Evolutionary conservation across 306 rosid genomes (phyloP).

Genomic region (Lathyrus aphaca): DNA sequence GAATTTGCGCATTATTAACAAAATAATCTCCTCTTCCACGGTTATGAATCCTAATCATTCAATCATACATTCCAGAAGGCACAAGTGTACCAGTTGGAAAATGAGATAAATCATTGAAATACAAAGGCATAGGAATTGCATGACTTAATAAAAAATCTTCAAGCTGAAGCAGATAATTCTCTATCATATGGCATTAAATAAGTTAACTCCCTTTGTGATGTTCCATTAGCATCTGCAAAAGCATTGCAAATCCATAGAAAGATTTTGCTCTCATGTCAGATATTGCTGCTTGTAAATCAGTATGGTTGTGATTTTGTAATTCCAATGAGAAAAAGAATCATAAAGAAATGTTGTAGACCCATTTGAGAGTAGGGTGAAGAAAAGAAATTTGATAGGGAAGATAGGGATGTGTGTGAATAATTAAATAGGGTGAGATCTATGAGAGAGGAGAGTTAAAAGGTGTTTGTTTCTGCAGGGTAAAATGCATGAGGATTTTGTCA

Average conservation of each 20-base stretch:
- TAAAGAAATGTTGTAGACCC: conserved; percentile 35
- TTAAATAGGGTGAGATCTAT: conserved; percentile 29
- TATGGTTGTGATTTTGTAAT: conserved; percentile 42
- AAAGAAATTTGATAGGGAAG: conserved; percentile 10
- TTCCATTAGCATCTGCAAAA: conserved; percentile 59
- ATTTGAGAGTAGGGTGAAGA: conserved; percentile 23
- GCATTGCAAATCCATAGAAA: conserved; percentile 60
- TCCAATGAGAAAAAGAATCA: conserved; percentile 38
- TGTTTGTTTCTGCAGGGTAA: conserved; percentile 27
- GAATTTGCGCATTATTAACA: conserved; percentile 59
- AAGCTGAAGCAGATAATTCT: conserved; percentile 43
- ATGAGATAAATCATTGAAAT: conserved; percentile 53
- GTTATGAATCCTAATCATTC: conserved; percentile 56
- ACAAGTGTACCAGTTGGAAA: conserved; percentile 66
- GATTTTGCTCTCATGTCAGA: conserved; percentile 57
- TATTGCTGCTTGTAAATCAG: conserved; percentile 50
- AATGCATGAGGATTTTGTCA: conserved; percentile 37
- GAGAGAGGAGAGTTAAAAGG: neutral
- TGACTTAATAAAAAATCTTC: conserved; percentile 51
- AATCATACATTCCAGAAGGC: conserved; percentile 46
- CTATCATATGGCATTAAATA: conserved; percentile 60
- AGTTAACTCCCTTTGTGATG: conserved; percentile 47
- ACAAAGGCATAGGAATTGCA: conserved; percentile 51
- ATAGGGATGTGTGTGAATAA: conserved; percentile 36
- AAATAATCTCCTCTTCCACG: conserved; percentile 50